A percentile compares a stretch with the other conserved stretches of the same genome.
Conservation (phyloP, 345 rosid genomes). For the Lepidium africanum region DNA sequence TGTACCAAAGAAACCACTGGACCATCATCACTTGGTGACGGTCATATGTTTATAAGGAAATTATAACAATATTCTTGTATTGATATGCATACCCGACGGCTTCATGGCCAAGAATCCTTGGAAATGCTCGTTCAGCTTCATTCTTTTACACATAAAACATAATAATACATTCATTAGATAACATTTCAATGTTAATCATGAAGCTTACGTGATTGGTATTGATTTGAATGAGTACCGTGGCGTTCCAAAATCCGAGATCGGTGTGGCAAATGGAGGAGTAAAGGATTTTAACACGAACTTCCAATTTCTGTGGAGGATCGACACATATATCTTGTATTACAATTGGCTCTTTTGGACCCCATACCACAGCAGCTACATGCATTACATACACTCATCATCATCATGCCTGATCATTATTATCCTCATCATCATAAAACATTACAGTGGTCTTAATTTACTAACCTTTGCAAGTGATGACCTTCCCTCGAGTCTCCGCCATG, state of each 20-base stretch:
- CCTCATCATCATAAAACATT: neutral
- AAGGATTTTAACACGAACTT: constrained; percentile 54
- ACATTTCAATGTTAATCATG: neutral
- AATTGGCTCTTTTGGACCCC: constrained; percentile 51
- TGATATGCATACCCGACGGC: constrained; percentile 50
- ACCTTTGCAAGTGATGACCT: constrained; percentile 30
- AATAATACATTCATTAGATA: neutral
- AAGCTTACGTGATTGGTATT: neutral
- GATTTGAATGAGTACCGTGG: constrained; percentile 36
- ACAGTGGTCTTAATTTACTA: neutral
- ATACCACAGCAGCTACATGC: constrained; percentile 48
- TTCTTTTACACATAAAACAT: constrained; percentile 22
- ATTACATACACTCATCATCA: neutral
- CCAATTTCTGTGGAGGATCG: constrained; percentile 55
- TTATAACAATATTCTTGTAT: too few species aligned
- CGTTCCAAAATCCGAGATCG: constrained; percentile 56
- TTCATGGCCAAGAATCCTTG: constrained; percentile 68
- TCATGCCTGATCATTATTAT: neutral
- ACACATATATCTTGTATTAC: constrained; percentile 49
- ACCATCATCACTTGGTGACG: too few species aligned
- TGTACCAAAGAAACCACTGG: too few species aligned
- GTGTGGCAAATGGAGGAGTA: constrained; percentile 64
- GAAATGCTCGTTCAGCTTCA: constrained; percentile 56
- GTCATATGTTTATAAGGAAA: too few species aligned
- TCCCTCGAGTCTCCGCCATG: constrained; percentile 22